Base-by-base conservation (phyloP, 2,329 filamentous ascomycete species). In the Furcasterigmium furcatum region DNA sequence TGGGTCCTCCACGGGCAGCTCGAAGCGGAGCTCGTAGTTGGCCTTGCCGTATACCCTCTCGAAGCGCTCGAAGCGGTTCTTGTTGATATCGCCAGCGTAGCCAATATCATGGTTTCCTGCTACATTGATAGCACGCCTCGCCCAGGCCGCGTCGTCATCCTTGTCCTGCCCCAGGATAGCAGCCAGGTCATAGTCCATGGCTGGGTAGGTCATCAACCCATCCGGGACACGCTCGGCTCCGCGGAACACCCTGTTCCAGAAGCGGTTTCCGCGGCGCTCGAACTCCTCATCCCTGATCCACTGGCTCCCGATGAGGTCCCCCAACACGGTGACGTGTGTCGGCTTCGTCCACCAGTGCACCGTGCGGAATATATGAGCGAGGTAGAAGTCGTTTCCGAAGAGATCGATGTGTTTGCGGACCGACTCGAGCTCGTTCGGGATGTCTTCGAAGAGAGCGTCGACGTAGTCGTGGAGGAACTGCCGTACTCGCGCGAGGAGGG, bases 101-200 rank as follows among this genome's bases (percentile, higher is more conserved):
- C 94, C 94, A 58, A 99, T 85, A 64, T 99, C 94, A 62, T 99
- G 94, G 60, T 99, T 99, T 2, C 94, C 94, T 1, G 84, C 91
- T 21, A 97, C 82, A 55, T 96, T 95, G 62, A 99, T 90, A 52
- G 96, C 76, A 45, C 87, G 80, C 34, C 73, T 77, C n/a, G 74
- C 67, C 94, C 94, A 97, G 8, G 70, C 68, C 3, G 66, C 64
- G 6, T 71, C 66, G 7, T 70, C 68, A 41, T 72, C 63, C 8
- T 70, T 59, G 6, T 63, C 63, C 1, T 62, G 67, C 32, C 72
- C 71, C 4, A 83, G 60, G 19, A 74, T 65, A 4, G 76, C 77
- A 0, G 75, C 62, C 6, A 80, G 54, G 1, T 72, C 69, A 56
- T 81, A 76, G 32, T 79, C 71, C 5, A 67, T 59, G 4, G 61